A percentile compares a stretch with the other conserved stretches of the same genome.
Evolutionary conservation across 768 basidiomycete genomes (phyloP).

Genomic region (Polyporus arcularius): DNA sequence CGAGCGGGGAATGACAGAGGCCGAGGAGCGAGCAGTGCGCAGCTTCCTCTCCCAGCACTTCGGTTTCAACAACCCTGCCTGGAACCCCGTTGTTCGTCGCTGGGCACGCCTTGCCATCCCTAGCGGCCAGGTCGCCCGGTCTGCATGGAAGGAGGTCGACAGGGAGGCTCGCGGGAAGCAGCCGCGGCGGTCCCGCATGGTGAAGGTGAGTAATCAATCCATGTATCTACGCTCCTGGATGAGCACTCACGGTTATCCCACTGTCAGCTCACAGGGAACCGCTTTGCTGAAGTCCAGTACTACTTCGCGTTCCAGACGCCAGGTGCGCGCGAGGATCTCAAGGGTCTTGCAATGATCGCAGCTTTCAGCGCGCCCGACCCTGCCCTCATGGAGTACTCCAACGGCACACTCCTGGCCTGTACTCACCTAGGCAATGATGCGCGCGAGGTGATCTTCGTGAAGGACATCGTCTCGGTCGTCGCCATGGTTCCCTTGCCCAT

Average conservation of each 20-base stretch:
- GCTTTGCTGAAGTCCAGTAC: background rate
- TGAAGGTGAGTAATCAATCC: background rate
- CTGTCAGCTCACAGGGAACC: background rate
- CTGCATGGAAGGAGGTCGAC: slow-evolving; percentile 17
- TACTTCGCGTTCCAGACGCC: background rate
- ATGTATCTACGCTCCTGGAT: too few species aligned
- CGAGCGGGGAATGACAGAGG: background rate
- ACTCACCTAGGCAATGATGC: background rate
- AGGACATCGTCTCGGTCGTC: slow-evolving; percentile 6
- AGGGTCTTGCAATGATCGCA: background rate
- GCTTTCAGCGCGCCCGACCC: background rate
- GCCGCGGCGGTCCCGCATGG: background rate
- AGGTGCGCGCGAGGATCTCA: too few species aligned
- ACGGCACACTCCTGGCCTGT: background rate
- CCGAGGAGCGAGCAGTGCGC: slow-evolving; percentile 1
- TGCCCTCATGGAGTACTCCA: background rate
- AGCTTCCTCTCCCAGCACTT: background rate
- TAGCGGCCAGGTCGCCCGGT: slow-evolving; percentile 21
- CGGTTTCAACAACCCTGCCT: background rate
- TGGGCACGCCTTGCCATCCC: slow-evolving; percentile 24
- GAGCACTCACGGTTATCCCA: background rate
- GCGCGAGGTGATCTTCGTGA: background rate
- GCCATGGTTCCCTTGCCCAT: slow-evolving; percentile 13
- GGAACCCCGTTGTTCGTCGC: background rate
- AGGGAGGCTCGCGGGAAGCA: slow-evolving; percentile 21